phyloP scores from a whole-genome alignment of 805 yeast genomes.

The Hanseniaspora nectarophila region DNA sequence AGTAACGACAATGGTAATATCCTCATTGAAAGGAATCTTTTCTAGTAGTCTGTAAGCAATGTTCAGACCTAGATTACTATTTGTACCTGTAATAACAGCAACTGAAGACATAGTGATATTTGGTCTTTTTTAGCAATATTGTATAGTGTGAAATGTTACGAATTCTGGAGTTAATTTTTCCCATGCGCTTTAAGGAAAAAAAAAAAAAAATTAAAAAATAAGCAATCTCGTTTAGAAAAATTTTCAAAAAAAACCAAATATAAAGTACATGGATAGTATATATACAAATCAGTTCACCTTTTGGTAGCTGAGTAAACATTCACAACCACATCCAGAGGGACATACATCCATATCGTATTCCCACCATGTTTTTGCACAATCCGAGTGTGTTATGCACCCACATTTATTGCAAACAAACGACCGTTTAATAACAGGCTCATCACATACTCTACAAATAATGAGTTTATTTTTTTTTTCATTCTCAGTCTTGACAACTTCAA shows the following conservation, averaged over 20 bases:
- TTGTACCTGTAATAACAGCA: constrained; percentile 39
- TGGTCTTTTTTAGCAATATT: not conserved
- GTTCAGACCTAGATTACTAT: constrained; percentile 69
- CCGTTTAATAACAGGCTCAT: constrained; percentile 44
- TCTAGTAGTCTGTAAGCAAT: constrained; percentile 71
- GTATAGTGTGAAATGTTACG: too few species aligned
- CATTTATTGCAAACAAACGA: constrained; percentile 61
- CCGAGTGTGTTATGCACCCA: constrained; percentile 65
- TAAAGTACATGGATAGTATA: not conserved
- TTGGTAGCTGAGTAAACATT: constrained; percentile 30
- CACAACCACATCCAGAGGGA: constrained; percentile 79
- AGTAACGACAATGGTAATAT: constrained; percentile 73
- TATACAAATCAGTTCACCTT: not conserved
- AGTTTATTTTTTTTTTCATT: constrained; percentile 24
- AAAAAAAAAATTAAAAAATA: not conserved
- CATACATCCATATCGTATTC: constrained; percentile 37
- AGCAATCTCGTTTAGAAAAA: not conserved
- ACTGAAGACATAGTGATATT: constrained; percentile 24
- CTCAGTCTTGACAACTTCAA: constrained; percentile 18
- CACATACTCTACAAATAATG: constrained; percentile 50
- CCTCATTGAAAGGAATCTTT: constrained; percentile 38
- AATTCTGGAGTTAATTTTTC: too few species aligned
- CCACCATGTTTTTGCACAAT: constrained; percentile 81
- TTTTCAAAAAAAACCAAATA: not conserved
- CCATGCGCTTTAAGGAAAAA: too few species aligned